Evolutionary conservation across 345 rosid species (phyloP).

Genomic region (Eucalyptus sideroxylon): DNA sequence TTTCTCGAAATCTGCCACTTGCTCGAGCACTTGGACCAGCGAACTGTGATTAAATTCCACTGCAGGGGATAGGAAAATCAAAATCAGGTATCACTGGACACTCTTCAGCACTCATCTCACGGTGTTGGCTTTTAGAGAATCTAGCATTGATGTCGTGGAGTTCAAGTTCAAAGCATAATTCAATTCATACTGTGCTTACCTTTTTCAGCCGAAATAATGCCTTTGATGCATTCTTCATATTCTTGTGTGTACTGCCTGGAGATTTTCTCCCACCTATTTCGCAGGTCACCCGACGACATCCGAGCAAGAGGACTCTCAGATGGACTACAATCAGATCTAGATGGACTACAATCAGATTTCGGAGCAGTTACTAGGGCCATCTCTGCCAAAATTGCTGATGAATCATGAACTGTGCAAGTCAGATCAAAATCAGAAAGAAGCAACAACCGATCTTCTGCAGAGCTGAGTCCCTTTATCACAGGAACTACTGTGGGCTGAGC

Average conservation of each 20-base stretch:
- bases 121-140: not conserved
- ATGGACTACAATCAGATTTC: not conserved
- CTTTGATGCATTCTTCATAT: slow-evolving; percentile 79
- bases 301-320: slow-evolving; percentile 31
- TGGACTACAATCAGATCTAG: slow-evolving; percentile 38
- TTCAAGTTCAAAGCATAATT: not conserved
- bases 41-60: slow-evolving; percentile 54
- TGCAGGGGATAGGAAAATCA: slow-evolving; percentile 21
- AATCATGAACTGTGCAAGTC: slow-evolving; percentile 90
- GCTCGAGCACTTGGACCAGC: slow-evolving; percentile 51
- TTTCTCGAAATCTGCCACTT: slow-evolving; percentile 70
- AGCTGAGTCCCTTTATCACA: slow-evolving; percentile 41
- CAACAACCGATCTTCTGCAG: slow-evolving; percentile 37
- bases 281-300: slow-evolving; percentile 70
- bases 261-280: slow-evolving; percentile 60
- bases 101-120: not conserved
- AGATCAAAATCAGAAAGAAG: slow-evolving; percentile 94
- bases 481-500: slow-evolving; percentile 69
- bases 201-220: slow-evolving; percentile 44
- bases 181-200: slow-evolving; percentile 15
- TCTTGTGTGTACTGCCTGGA: slow-evolving; percentile 82
- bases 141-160: not conserved
- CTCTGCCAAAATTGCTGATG: slow-evolving; percentile 92
- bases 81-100: not conserved
- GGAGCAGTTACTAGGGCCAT: slow-evolving; percentile 85